Evolutionary conservation across 495 filamentous ascomycete species (phyloP), one percentile per base, ranked within the genome.

Genomic region (Cetradonia linearis): DNA sequence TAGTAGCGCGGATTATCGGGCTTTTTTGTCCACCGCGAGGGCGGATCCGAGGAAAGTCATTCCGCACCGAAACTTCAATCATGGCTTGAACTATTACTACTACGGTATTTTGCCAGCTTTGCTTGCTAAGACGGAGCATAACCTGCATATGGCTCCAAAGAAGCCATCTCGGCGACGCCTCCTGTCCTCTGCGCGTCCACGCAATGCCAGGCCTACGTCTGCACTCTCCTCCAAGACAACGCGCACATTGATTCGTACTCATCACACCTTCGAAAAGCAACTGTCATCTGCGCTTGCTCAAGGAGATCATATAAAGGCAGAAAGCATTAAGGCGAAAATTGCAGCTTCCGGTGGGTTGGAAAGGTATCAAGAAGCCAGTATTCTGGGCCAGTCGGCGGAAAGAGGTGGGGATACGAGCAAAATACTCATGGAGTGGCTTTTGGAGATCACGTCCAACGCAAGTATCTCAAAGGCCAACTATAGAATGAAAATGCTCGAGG

Each of bases 381-480:
- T 90, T 47, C 78, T 86, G 55, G 93, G 93, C 2, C 93, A 99
- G 70, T 84, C 86, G 16, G 76, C 79, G 54, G 82, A 88, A 37
- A 84, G 93, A 56, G 93, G 93, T 16, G 93, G 93, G 27, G 93
- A 99, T 75, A 92, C 88, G 27, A 95, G 89, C 49, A 86, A 80
- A 67, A 74, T 92, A 4, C 76, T 99, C 25, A 80, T 96, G 73
- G 79, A 91, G 68, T 99, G 93, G 93, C 78, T 97, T 50, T 73
- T 82, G 5, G 59, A 27, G 4, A 60, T 71, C 76, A 18, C 59
- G 68, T 47, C 61, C 48, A 69, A 55, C 59, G 62, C 27, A 61
- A 66, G 40, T 65, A 56, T 34, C 25, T 64, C 66, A 55, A 34
- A 57, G 63, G 46, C 64, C 66, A 60, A 65, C 68, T 61, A 61